These are phyloP conservation scores for Candida sphagnicola DNA, from an alignment of 805 yeast genomes.

Conservation along the genomic window DNA sequence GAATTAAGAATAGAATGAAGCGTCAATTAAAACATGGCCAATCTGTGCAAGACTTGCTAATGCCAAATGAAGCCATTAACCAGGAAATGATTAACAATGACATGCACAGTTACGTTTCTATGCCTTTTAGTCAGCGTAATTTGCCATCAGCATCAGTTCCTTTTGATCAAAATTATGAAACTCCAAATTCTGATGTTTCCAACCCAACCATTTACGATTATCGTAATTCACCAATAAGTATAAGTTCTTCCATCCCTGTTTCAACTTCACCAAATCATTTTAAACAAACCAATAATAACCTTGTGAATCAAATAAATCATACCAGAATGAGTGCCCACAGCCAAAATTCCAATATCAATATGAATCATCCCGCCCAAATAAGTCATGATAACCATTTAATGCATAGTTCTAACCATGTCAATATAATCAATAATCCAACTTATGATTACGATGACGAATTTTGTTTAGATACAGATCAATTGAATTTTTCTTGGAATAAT, in stretches of 20 bases:
- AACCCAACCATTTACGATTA: conserved; percentile 4
- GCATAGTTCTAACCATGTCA: neutral
- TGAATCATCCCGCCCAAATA: conserved; percentile 6
- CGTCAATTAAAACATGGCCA: conserved; percentile 29
- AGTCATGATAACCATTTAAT: conserved; percentile 4
- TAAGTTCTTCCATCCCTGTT: conserved; percentile 7
- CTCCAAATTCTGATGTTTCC: conserved; percentile 7
- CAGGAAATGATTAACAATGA: conserved; percentile 1
- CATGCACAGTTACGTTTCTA: neutral
- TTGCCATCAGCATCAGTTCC: conserved; percentile 7
- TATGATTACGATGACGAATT: conserved; percentile 41
- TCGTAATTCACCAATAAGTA: conserved; percentile 7
- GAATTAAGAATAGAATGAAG: conserved; percentile 40
- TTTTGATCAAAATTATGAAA: conserved; percentile 1
- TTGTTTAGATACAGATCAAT: conserved; percentile 41
- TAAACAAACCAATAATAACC: conserved; percentile 8
- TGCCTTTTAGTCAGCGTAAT: conserved; percentile 6
- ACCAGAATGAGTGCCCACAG: conserved; percentile 2
- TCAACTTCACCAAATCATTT: conserved; percentile 5
- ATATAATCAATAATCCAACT: neutral
- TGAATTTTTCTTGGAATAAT: conserved; percentile 14
- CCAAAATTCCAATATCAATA: conserved; percentile 4
- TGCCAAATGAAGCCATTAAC: conserved; percentile 5
- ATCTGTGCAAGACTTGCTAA: conserved; percentile 13
- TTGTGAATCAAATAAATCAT: conserved; percentile 3